Percentiles rank a stretch among this genome's conserved stretches.
These are phyloP conservation scores for Skeletonema potamos DNA, from an alignment of 108 stramenopile species.

Conservation along the genomic window DNA sequence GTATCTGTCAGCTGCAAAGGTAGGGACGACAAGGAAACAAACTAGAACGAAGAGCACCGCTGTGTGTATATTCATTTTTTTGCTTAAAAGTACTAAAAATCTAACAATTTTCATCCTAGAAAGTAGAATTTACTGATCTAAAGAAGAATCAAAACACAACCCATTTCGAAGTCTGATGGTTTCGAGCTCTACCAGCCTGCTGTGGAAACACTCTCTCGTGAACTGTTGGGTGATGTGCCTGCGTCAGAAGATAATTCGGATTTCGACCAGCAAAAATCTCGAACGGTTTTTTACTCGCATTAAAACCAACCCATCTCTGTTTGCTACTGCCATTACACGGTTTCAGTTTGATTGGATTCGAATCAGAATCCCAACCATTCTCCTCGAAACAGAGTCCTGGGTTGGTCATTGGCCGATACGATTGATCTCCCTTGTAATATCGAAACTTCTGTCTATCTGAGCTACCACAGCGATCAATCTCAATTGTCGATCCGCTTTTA, in stretches of 20 bases:
- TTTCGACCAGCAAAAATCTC: not conserved
- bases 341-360: not conserved
- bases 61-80: too few species aligned
- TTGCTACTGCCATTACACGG: not conserved
- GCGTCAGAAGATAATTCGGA: not conserved
- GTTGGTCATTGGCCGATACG: not conserved
- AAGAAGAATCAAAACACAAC: not conserved
- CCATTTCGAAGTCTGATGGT: constrained; percentile 2
- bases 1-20: too few species aligned
- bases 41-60: too few species aligned
- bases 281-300: not conserved
- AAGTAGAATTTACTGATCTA: too few species aligned
- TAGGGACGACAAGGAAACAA: too few species aligned
- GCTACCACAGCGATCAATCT: not conserved
- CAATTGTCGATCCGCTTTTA: not conserved
- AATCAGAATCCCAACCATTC: constrained; percentile 2
- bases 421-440: not conserved
- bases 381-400: not conserved
- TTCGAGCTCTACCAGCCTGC: not conserved
- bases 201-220: constrained; percentile 12
- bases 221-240: constrained; percentile 17
- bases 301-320: constrained; percentile 1
- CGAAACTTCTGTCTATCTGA: not conserved
- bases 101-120: too few species aligned
- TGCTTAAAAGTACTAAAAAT: too few species aligned